Percentiles rank a stretch among this genome's conserved stretches.
These are phyloP conservation scores for California macrophylla DNA, from an alignment of 441 rosid species.

Conservation along the genomic window DNA sequence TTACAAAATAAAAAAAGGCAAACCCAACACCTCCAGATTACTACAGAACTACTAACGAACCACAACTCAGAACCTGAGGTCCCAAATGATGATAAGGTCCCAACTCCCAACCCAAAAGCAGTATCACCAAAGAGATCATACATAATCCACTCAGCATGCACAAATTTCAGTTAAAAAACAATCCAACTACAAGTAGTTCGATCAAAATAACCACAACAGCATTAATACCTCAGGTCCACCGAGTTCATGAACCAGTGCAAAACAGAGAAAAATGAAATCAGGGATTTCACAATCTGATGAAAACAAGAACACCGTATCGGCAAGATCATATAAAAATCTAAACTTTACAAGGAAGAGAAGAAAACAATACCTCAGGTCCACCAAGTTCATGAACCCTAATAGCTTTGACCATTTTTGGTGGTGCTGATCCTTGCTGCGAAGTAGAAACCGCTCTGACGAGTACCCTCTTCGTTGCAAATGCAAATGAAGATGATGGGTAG, in stretches of 20 bases:
- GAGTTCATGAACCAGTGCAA: too few species aligned
- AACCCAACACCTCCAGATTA: too few species aligned
- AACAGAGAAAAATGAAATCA: neutral
- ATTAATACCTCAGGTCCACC: neutral
- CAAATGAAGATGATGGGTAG: neutral
- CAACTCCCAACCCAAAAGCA: neutral
- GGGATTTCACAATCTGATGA: neutral
- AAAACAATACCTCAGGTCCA: slow-evolving; percentile 59
- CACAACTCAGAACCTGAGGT: too few species aligned
- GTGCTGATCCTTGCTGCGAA: neutral
- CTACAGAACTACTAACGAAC: too few species aligned
- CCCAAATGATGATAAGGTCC: too few species aligned
- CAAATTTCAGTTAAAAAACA: neutral
- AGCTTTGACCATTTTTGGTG: slow-evolving; percentile 64
- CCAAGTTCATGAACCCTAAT: slow-evolving; percentile 72
- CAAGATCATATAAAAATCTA: neutral
- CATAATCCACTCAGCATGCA: neutral
- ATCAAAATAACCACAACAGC: neutral
- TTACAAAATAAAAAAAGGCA: too few species aligned
- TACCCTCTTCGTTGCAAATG: neutral
- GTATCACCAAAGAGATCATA: neutral
- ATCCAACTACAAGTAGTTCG: neutral
- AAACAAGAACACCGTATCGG: neutral
- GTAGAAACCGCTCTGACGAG: slow-evolving; percentile 23
- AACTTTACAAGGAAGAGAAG: neutral